Base-by-base conservation (phyloP, 2,329 filamentous ascomycete species). In the Arthroderma sp. region DNA sequence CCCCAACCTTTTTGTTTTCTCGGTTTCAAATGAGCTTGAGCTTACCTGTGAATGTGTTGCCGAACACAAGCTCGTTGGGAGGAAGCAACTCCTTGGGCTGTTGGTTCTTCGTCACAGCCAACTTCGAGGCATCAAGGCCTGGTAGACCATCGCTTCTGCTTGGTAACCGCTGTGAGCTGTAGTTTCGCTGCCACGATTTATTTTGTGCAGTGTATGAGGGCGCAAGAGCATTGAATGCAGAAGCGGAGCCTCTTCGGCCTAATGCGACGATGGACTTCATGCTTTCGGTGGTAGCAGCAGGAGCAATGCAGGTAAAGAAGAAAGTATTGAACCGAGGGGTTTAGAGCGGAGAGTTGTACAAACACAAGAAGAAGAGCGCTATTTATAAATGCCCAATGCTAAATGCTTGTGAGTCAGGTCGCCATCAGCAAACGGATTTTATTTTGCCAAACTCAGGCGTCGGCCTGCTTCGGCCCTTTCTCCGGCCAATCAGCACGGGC, bases 1-100 rank as follows among this genome's bases (percentile, higher is more conserved):
- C 15, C 15, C 15, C 15, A 22, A 22, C 15, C 15, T 22, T 22
- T 3, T 22, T 22, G 15, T 22, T 22, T 22, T 22, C 2, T 22
- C 15, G 15, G 15, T 22, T 22, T 22, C 15, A 22, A 22, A 22
- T 22, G 2, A 22, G 15, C 15, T 22, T 22, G 38, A 44, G 30
- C 63, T 46, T 68, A 88, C 86, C 87, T 57, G 91, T 94, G 66
- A 98, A 98, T 41, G 80, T 82, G 53, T 77, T 77, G 51, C 91
- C 91, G 64, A 98, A 98, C 51, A 96, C 72, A 45, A 98, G 78
- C 51, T 93, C 80, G 60, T 89, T 77, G 9, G 83, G 77, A 44
- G 87, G 80, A 50, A 75, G 72, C 45, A 89, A 71, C 29, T 74
- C 62, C 66, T 89, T 91, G 7, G 89, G 91, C 3, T 74, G 78